Base-by-base conservation (phyloP, 1,284 basidiomycete species). In the Phlebopus sp. region DNA sequence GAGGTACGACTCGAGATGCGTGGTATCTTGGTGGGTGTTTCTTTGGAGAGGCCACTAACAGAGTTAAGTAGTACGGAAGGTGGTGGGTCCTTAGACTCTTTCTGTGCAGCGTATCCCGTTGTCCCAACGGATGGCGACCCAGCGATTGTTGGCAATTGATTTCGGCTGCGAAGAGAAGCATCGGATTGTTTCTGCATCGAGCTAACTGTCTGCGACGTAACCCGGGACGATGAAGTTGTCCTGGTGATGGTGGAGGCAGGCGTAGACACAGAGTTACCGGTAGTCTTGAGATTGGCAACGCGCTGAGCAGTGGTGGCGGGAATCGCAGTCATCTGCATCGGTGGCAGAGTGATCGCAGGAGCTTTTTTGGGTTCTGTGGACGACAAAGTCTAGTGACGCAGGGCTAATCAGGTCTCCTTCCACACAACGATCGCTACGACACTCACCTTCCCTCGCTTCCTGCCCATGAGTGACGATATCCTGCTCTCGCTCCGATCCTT, bases 21-120 rank as follows among this genome's bases (percentile, higher is more conserved):
- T 42, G 94, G 94, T 57, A 97, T 97, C 73, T 94, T 95, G 18
- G 94, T 97, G 0, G 94, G 92, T 0, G 88, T 89, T 63, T 90
- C 87, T 66, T 90, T 90, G 4, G 78, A 64, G 47, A 82, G 64
- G n/a, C 72, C 69, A 19, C 75, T 71, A 3, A 72, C 58, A 6
- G 77, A 69, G 55, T 81, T 83, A 49, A 74, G 58, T 18, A 78
- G 62, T 23, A 77, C 72, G 15, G 74, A 74, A 5, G 79, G 75
- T 6, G 78, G 78, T 3, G 66, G 67, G 35, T 85, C 85, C 56
- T 76, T 84, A 17, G 64, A 60, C 38, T 84, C 82, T 59, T 77
- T 80, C 19, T 71, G 59, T 21, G 68, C 69, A 47, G 74, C 74
- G 39, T 77, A 72, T 38, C 70, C 72, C 19, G 70, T 72, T 23